Percentiles rank a stretch among this genome's conserved stretches.
phyloP scores from a whole-genome alignment of 805 yeast genomes.

The Yarrowia sp. region DNA sequence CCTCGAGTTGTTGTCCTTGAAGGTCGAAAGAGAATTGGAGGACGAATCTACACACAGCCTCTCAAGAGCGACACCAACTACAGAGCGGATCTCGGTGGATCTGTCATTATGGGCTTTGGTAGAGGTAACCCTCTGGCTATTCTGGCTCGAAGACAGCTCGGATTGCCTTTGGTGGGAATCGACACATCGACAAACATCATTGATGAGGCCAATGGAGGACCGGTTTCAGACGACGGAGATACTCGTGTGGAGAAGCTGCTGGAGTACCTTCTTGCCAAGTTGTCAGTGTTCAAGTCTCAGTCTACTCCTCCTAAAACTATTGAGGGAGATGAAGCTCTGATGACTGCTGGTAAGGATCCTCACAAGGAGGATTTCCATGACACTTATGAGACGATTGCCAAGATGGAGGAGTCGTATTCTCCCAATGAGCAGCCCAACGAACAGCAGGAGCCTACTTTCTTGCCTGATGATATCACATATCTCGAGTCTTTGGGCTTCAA shows the following conservation, averaged over 20 bases:
- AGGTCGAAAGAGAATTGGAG: constrained; percentile 45
- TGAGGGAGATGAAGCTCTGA: constrained; percentile 41
- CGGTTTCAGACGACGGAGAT: constrained; percentile 36
- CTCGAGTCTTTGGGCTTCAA: constrained; percentile 36
- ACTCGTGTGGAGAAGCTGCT: constrained; percentile 40
- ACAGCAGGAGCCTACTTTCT: constrained; percentile 33
- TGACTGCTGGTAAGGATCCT: constrained; percentile 43
- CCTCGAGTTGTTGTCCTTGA: constrained; percentile 44
- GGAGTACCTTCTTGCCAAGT: constrained; percentile 41
- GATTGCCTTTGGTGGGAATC: constrained; percentile 41
- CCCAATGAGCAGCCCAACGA: constrained; percentile 32
- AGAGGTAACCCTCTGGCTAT: constrained; percentile 45
- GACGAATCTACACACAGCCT: constrained; percentile 43
- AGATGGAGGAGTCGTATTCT: constrained; percentile 40
- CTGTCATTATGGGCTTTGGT: constrained; percentile 43
- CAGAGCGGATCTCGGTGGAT: constrained; percentile 44
- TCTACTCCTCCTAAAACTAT: constrained; percentile 39
- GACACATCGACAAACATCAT: constrained; percentile 38
- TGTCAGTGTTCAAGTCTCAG: constrained; percentile 40
- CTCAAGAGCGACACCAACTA: constrained; percentile 32
- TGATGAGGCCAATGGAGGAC: constrained; percentile 40
- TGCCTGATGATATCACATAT: constrained; percentile 36
- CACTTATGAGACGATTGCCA: constrained; percentile 39
- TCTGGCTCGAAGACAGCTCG: constrained; percentile 43
- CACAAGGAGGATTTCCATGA: constrained; percentile 37